A percentile compares a stretch with the other conserved stretches of the same genome.
Conservation (phyloP, 2,329 filamentous ascomycete genomes). For the Penicillium sp. region DNA sequence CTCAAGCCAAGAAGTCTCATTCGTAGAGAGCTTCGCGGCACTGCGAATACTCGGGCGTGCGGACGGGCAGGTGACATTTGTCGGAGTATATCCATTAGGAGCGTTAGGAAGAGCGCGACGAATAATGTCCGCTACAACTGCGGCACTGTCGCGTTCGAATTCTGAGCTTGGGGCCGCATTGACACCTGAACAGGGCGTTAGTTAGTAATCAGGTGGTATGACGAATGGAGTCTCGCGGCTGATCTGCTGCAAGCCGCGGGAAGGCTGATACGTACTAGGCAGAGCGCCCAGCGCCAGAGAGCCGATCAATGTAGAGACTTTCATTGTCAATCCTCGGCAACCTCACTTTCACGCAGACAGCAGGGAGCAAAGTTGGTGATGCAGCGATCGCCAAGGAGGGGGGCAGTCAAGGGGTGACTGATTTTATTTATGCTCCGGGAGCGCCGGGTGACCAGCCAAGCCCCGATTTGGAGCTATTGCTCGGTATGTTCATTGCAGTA, state of each 20-base stretch:
- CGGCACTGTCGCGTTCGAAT: slow-evolving; percentile 3
- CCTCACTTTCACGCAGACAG: neutral
- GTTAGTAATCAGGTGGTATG: neutral
- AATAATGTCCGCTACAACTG: slow-evolving; percentile 10
- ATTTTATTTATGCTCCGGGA: slow-evolving; percentile 21
- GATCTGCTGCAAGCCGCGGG: neutral
- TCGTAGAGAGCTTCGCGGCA: slow-evolving; percentile 62
- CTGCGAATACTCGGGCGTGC: slow-evolving; percentile 67
- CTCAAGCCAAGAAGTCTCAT: slow-evolving; percentile 74
- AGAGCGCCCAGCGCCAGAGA: slow-evolving; percentile 15
- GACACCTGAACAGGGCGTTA: slow-evolving; percentile 9
- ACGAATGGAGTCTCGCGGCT: neutral
- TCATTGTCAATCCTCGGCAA: slow-evolving; percentile 13
- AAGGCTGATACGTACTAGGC: slow-evolving; percentile 14
- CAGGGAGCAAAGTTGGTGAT: neutral
- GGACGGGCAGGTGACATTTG: slow-evolving; percentile 66
- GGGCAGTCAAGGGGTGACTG: slow-evolving; percentile 2
- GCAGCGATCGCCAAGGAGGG: neutral
- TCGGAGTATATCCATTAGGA: slow-evolving; percentile 71
- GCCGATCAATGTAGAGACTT: slow-evolving; percentile 13
- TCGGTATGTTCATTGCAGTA: slow-evolving; percentile 1
- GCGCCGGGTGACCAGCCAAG: slow-evolving; percentile 20
- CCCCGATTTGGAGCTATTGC: slow-evolving; percentile 3
- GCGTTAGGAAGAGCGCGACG: slow-evolving; percentile 55
- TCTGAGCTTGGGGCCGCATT: slow-evolving; percentile 14